These are phyloP conservation scores for Boechera stricta DNA, from an alignment of 345 rosid genomes.

Conservation along the genomic window DNA sequence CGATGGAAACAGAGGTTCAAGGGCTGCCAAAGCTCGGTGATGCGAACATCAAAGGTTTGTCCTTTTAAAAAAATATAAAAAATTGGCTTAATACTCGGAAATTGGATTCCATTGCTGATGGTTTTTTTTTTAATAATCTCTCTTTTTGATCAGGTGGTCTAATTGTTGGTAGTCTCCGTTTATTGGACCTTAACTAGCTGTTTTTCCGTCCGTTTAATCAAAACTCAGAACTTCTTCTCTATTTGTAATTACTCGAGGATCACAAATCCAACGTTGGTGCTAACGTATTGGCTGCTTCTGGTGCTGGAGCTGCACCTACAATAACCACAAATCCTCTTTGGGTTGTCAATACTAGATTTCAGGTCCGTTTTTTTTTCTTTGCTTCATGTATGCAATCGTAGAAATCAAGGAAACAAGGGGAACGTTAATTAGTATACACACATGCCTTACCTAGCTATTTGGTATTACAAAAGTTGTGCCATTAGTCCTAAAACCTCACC, in stretches of 20 bases:
- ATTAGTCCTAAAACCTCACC: conserved; percentile 7
- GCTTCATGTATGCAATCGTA: conserved; percentile 3
- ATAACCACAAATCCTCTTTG: conserved; percentile 85
- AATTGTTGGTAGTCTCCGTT: conserved; percentile 67
- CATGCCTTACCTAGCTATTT: neutral
- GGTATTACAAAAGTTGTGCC: neutral
- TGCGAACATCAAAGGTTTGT: conserved; percentile 58
- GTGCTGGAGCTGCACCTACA: conserved; percentile 86
- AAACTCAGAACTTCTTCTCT: neutral
- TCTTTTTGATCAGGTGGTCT: conserved; percentile 63
- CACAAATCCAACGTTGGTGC: conserved; percentile 70
- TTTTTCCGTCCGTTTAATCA: conserved; percentile 1
- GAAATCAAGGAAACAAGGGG: neutral
- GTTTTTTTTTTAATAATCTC: no score
- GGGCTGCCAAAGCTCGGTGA: conserved; percentile 62
- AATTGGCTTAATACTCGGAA: neutral
- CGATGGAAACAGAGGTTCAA: conserved; percentile 53
- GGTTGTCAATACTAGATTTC: conserved; percentile 95
- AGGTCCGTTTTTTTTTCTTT: conserved; percentile 45
- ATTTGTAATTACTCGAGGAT: conserved; percentile 34
- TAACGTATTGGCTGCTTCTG: conserved; percentile 83
- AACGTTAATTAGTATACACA: conserved; percentile 5
- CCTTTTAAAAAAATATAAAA: neutral
- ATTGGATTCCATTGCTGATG: conserved; percentile 3
- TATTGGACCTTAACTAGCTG: neutral